phyloP scores from a whole-genome alignment of 2,329 filamentous ascomycete species.

The Cyphellophora europaea region DNA sequence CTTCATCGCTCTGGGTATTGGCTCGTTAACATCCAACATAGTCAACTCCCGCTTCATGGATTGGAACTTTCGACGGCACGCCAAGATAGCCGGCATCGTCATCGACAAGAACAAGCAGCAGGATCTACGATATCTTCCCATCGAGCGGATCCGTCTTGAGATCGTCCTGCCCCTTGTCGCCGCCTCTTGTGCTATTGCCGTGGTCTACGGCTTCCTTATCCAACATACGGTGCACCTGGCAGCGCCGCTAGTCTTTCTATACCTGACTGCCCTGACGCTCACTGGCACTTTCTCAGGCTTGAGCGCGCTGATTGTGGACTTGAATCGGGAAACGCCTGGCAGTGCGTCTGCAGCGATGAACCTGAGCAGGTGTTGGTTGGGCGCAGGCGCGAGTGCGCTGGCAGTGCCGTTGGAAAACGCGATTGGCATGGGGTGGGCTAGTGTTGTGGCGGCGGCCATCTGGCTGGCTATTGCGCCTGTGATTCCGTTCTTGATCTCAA shows the following conservation, averaged over 20 bases:
- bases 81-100: conserved; percentile 22
- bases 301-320: conserved; percentile 9
- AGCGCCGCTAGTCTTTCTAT: conserved; percentile 21
- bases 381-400: conserved; percentile 21
- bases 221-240: conserved; percentile 24
- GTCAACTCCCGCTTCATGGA: conserved; percentile 21
- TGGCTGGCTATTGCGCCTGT: too few relatives aligned
- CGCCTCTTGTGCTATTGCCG: conserved; percentile 21
- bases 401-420: conserved; percentile 13
- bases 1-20: conserved; percentile 20
- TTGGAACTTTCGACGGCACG: conserved; percentile 32
- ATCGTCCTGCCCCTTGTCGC: conserved; percentile 23
- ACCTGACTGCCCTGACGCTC: conserved; percentile 4
- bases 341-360: conserved; percentile 27
- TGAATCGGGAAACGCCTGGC: conserved; percentile 17
- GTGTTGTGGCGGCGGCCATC: too few relatives aligned
- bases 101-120: conserved; percentile 11
- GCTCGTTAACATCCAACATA: conserved; percentile 15
- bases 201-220: conserved; percentile 34
- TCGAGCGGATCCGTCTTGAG: conserved; percentile 34
- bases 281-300: conserved; percentile 2
- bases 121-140: conserved; percentile 29
- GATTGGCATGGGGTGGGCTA: conserved; percentile 10
- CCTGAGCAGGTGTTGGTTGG: conserved; percentile 24
- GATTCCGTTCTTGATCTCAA: too few relatives aligned